Conservation (phyloP, 2,329 filamentous ascomycete species). For the Dactylellina drechsleri region DNA sequence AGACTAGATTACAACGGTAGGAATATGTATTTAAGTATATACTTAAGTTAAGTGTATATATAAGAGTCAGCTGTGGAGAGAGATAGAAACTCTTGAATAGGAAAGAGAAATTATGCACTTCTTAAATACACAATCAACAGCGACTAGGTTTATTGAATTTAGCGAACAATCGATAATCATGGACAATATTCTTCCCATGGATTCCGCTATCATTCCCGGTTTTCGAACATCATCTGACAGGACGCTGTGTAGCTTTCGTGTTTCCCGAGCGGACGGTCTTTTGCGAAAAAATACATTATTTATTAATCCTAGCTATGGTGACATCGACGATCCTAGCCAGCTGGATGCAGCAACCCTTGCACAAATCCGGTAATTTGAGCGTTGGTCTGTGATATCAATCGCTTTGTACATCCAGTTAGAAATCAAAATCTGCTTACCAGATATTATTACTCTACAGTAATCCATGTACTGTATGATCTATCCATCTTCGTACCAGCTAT, state of each 20-base stretch:
- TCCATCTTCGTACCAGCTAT: neutral
- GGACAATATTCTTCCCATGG: too few species aligned
- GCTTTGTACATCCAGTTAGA: neutral
- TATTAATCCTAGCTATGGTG: conserved; percentile 39
- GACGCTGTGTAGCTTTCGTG: neutral
- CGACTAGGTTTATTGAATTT: too few species aligned
- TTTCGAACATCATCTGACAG: conserved; percentile 30
- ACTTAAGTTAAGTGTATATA: too few species aligned
- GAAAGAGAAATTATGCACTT: neutral
- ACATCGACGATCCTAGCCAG: conserved; percentile 34
- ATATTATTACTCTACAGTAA: neutral
- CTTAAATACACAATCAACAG: conserved; percentile 3
- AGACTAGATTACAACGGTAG: too few species aligned
- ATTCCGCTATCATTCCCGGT: neutral
- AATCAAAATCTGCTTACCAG: neutral
- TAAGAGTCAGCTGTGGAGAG: too few species aligned
- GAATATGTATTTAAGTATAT: too few species aligned
- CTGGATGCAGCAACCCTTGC: conserved; percentile 44
- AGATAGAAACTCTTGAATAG: too few species aligned
- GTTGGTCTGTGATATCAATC: conserved; percentile 10
- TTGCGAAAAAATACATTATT: conserved; percentile 9
- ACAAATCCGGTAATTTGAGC: conserved; percentile 43
- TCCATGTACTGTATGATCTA: neutral
- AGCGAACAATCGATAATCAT: too few species aligned
- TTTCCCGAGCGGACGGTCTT: neutral